Conservation (phyloP, 1,284 basidiomycete species). For the Cutaneotrichosporon mucoides region DNA sequence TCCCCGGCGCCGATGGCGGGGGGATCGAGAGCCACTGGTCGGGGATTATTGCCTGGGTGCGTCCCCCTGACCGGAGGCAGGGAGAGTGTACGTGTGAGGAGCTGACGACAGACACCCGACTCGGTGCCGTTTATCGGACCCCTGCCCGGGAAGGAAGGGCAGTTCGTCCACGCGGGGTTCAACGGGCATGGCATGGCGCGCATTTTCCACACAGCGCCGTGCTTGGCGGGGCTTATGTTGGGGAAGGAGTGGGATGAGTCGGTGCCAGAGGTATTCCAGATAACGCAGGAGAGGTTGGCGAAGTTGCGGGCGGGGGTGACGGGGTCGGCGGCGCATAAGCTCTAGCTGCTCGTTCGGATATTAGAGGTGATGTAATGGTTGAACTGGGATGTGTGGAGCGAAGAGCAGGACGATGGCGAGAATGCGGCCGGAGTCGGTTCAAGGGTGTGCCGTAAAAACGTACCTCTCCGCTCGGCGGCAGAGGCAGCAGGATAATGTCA, state of each 20-base stretch:
- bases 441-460: too few relatives aligned
- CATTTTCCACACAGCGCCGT: conserved; percentile 42
- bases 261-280: conserved; percentile 33
- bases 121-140: conserved; percentile 35
- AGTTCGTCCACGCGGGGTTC: conserved; percentile 36
- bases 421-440: too few relatives aligned
- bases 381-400: too few relatives aligned
- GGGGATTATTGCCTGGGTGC: conserved; percentile 35
- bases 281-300: conserved; percentile 28
- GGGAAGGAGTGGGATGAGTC: conserved; percentile 25
- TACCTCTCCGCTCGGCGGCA: too few relatives aligned
- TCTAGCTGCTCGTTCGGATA: not conserved
- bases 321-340: not conserved
- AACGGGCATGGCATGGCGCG: conserved; percentile 45
- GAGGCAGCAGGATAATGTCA: too few relatives aligned
- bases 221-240: conserved; percentile 28
- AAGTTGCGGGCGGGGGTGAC: conserved; percentile 11
- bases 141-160: conserved; percentile 32
- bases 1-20: conserved; percentile 9
- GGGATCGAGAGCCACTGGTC: conserved; percentile 38
- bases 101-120: conserved; percentile 29
- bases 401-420: too few relatives aligned
- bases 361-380: too few relatives aligned
- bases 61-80: too few relatives aligned
- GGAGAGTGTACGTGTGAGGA: not conserved